phyloP scores from a whole-genome alignment of 441 rosid species.

The Erodium chrysanthum region DNA sequence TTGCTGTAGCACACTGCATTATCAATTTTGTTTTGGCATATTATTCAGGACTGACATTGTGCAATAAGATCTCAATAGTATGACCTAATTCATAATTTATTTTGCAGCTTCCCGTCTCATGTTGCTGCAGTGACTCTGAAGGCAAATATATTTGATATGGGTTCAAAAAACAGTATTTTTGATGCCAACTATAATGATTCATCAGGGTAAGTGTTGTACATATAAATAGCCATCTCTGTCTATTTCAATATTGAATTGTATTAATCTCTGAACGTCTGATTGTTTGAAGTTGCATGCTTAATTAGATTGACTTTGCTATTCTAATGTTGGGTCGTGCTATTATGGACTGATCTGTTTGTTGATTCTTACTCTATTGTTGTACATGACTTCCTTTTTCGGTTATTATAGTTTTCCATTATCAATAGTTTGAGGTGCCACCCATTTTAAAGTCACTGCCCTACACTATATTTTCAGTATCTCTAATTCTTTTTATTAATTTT shows the following conservation, averaged over 20 bases:
- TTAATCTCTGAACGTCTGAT: neutral
- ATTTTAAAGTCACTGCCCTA: neutral
- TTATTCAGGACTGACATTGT: neutral
- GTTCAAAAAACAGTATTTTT: constrained; percentile 35
- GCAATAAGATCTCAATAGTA: neutral
- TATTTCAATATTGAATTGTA: neutral
- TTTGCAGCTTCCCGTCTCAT: constrained; percentile 57
- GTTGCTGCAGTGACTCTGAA: constrained; percentile 53
- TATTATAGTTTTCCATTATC: neutral
- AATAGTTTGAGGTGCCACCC: neutral
- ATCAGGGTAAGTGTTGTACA: constrained; percentile 39
- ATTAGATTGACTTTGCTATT: constrained; percentile 7
- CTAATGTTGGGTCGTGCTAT: constrained; percentile 7
- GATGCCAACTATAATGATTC: constrained; percentile 37
- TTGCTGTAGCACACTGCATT: neutral
- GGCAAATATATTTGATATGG: constrained; percentile 55
- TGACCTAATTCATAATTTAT: constrained; percentile 1
- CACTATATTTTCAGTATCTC: constrained; percentile 2
- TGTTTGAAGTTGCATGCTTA: constrained; percentile 14
- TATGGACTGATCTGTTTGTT: neutral
- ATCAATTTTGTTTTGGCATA: neutral
- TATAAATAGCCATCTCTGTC: neutral
- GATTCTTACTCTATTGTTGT: neutral
- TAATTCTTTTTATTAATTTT: constrained; percentile 1
- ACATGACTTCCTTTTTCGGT: constrained; percentile 6